These are phyloP conservation scores for Blastobotrys niveus DNA, from an alignment of 1,139 yeast species.

Conservation along the genomic window DNA sequence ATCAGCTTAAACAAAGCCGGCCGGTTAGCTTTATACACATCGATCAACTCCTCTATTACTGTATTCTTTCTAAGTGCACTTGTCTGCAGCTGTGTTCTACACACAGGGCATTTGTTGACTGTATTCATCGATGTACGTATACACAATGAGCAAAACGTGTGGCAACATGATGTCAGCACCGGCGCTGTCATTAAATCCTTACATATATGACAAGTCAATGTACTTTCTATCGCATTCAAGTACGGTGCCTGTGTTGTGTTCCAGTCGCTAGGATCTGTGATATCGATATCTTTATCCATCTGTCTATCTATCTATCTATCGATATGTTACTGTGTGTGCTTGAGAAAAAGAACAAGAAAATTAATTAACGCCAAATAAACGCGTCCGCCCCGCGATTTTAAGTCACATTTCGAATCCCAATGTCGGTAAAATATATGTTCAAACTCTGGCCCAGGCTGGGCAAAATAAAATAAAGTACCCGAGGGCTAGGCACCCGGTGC, in stretches of 20 bases:
- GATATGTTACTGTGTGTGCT: background rate
- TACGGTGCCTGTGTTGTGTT: constrained; percentile 46
- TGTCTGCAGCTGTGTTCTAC: constrained; percentile 66
- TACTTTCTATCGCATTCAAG: constrained; percentile 57
- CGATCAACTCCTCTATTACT: constrained; percentile 66
- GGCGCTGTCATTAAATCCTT: constrained; percentile 81
- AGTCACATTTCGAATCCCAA: too few species aligned
- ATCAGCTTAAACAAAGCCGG: constrained; percentile 15
- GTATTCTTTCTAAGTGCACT: constrained; percentile 63
- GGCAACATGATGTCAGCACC: constrained; percentile 79
- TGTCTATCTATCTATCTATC: background rate
- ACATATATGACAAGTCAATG: constrained; percentile 84
- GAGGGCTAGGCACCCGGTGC: too few species aligned
- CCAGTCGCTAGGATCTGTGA: constrained; percentile 75
- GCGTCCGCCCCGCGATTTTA: too few species aligned
- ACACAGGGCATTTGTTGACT: constrained; percentile 69
- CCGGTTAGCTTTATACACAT: constrained; percentile 45
- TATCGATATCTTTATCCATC: constrained; percentile 21
- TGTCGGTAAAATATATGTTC: too few species aligned
- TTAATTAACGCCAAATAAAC: background rate
- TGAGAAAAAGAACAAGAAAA: too few species aligned
- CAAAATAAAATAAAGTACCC: too few species aligned
- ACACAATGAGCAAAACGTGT: constrained; percentile 87
- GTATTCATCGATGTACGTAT: constrained; percentile 63
- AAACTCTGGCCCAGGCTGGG: too few species aligned